A percentile compares a stretch with the other conserved stretches of the same genome.
Conservation (phyloP, 192 early-diverging fungal species). For the Hyaloraphidium curvatum region DNA sequence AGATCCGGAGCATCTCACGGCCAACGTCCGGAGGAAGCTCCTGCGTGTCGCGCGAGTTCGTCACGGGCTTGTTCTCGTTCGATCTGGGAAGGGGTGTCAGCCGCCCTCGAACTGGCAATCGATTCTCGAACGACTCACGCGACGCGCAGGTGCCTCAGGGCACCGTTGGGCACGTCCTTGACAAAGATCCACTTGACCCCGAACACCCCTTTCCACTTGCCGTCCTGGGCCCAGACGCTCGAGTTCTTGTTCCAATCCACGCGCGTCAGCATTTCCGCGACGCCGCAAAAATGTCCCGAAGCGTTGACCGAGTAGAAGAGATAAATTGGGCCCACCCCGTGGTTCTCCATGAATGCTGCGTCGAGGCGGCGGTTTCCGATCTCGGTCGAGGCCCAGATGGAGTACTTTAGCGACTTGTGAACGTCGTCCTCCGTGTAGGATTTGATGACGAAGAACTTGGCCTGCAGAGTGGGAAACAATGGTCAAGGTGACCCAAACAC, state of each 20-base stretch:
- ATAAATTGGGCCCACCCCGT: conserved; percentile 8
- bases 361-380: conserved; percentile 33
- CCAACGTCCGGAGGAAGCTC: conserved; percentile 24
- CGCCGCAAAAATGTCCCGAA: conserved; percentile 33
- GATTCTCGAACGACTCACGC: conserved; percentile 10
- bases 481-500: no score
- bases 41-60: conserved; percentile 39
- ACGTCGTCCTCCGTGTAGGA: conserved; percentile 31
- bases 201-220: conserved; percentile 31
- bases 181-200: conserved; percentile 29
- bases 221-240: conserved; percentile 21
- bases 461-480: conserved; percentile 9
- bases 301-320: conserved; percentile 35
- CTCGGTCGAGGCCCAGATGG: conserved; percentile 33
- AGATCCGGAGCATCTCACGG: conserved; percentile 26
- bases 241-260: conserved; percentile 18
- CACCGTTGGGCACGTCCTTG: conserved; percentile 31
- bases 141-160: conserved; percentile 22
- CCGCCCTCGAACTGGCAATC: no score
- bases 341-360: conserved; percentile 18
- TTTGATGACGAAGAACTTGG: conserved; percentile 35
- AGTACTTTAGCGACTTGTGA: conserved; percentile 22
- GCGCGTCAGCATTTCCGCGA: conserved; percentile 26
- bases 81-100: conserved; percentile 13
- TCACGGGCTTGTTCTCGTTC: conserved; percentile 36